A percentile compares a stretch with the other conserved stretches of the same genome.
phyloP scores from a whole-genome alignment of 768 basidiomycete genomes.

The Mrakia gelida region DNA sequence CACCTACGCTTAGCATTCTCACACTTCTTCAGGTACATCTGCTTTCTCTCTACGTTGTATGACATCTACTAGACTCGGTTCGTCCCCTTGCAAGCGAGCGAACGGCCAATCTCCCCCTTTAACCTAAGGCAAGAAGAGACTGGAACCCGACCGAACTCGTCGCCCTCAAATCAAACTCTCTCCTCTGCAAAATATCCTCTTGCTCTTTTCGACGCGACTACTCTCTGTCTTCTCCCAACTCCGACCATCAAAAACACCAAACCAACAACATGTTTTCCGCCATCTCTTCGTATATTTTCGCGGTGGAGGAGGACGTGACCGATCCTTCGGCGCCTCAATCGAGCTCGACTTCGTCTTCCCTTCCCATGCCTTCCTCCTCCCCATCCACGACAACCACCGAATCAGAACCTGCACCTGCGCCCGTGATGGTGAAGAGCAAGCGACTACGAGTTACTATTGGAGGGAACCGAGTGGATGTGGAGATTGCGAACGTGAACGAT shows the following conservation, averaged over 20 bases:
- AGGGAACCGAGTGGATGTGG: constrained; percentile 23
- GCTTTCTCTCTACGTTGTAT: not conserved
- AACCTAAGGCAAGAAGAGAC: no score
- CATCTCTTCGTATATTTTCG: no score
- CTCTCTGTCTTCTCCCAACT: no score
- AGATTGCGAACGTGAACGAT: constrained; percentile 35
- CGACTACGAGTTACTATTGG: constrained; percentile 47
- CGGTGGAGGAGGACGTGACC: no score
- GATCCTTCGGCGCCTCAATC: no score
- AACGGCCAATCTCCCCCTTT: no score
- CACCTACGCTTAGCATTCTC: not conserved
- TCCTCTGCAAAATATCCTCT: no score
- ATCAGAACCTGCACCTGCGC: not conserved
- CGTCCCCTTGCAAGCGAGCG: not conserved
- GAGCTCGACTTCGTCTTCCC: not conserved
- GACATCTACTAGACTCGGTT: not conserved
- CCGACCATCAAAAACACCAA: no score
- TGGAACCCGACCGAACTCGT: no score
- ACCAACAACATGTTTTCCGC: no score
- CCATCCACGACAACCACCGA: not conserved
- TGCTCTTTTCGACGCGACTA: no score
- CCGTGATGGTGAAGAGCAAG: constrained; percentile 9
- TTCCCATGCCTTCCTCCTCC: not conserved
- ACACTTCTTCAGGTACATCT: not conserved
- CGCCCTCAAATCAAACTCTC: no score